phyloP scores from a whole-genome alignment of 2,329 filamentous ascomycete species.

The Hymenoscyphus scutula region DNA sequence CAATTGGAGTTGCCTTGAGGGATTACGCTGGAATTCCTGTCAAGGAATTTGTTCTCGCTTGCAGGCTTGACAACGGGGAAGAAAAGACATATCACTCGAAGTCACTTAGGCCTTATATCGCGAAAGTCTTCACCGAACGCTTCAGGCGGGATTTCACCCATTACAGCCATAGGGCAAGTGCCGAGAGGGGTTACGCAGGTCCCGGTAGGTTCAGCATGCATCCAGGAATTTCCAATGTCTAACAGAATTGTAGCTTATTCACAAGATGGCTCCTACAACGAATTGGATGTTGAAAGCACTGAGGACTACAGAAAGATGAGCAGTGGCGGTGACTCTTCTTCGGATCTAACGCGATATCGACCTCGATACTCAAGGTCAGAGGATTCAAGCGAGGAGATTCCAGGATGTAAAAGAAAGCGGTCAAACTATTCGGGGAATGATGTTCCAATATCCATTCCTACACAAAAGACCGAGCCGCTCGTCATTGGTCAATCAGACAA shows the following conservation, averaged over 20 bases:
- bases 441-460: slow-evolving; percentile 20
- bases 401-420: slow-evolving; percentile 26
- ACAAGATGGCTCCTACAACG: slow-evolving; percentile 23
- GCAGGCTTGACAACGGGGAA: slow-evolving; percentile 27
- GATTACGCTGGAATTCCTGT: slow-evolving; percentile 27
- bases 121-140: slow-evolving; percentile 23
- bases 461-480: slow-evolving; percentile 38
- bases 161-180: slow-evolving; percentile 13
- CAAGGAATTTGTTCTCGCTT: slow-evolving; percentile 31
- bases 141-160: slow-evolving; percentile 22
- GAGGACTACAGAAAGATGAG: slow-evolving; percentile 20
- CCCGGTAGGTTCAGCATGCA: not conserved
- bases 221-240: not conserved
- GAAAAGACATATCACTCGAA: slow-evolving; percentile 27
- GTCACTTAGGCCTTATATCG: slow-evolving; percentile 22
- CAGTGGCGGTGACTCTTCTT: slow-evolving; percentile 23
- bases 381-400: slow-evolving; percentile 27
- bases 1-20: slow-evolving; percentile 28
- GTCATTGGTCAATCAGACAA: slow-evolving; percentile 52
- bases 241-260: slow-evolving; percentile 18
- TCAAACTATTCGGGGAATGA: slow-evolving; percentile 23
- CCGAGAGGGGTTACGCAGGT: slow-evolving; percentile 8
- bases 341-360: slow-evolving; percentile 15
- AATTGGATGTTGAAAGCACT: slow-evolving; percentile 22
- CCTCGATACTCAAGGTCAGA: slow-evolving; percentile 25